These are phyloP conservation scores for Neonectria ditissima DNA, from an alignment of 2,329 filamentous ascomycete genomes.

Conservation along the genomic window DNA sequence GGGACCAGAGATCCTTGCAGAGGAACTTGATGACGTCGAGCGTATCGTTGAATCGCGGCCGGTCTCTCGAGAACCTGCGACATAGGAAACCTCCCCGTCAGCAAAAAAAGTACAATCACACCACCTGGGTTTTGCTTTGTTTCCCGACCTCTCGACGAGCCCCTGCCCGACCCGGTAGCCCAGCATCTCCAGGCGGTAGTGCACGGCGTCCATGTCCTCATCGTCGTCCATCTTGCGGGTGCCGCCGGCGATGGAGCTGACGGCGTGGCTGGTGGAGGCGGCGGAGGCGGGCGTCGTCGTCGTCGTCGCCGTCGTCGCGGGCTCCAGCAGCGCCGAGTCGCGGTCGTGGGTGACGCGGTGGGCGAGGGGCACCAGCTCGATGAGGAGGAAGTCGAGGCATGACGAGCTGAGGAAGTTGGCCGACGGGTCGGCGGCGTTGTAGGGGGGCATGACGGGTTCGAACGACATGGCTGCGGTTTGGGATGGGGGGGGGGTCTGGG, in stretches of 20 bases:
- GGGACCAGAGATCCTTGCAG: slow-evolving; percentile 97
- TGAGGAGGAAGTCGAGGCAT: slow-evolving; percentile 92
- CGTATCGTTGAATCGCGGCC: slow-evolving; percentile 89
- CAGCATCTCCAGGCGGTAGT: slow-evolving; percentile 83
- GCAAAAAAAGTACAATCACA: slow-evolving; percentile 20
- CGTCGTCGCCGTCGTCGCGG: slow-evolving; percentile 32
- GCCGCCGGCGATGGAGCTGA: slow-evolving; percentile 43
- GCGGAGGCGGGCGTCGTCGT: slow-evolving; percentile 34
- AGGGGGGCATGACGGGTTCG: slow-evolving; percentile 75
- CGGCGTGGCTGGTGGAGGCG: slow-evolving; percentile 37
- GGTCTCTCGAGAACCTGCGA: slow-evolving; percentile 80
- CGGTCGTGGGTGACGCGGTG: slow-evolving; percentile 85
- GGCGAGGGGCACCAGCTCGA: slow-evolving; percentile 95
- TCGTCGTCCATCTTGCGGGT: slow-evolving; percentile 71
- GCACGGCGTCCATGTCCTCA: slow-evolving; percentile 85
- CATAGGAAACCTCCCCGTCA: slow-evolving; percentile 68
- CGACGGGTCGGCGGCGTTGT: slow-evolving; percentile 78
- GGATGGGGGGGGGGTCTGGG: background rate
- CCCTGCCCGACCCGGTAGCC: slow-evolving; percentile 95
- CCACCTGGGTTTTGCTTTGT: background rate
- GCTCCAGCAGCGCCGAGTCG: slow-evolving; percentile 59
- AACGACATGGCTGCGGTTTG: slow-evolving; percentile 71
- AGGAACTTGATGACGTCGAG: slow-evolving; percentile 98
- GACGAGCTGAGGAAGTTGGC: slow-evolving; percentile 84
- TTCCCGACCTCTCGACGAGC: slow-evolving; percentile 81